phyloP scores from a whole-genome alignment of 306 rosid genomes.

The Herpetospermum pedunculosum region DNA sequence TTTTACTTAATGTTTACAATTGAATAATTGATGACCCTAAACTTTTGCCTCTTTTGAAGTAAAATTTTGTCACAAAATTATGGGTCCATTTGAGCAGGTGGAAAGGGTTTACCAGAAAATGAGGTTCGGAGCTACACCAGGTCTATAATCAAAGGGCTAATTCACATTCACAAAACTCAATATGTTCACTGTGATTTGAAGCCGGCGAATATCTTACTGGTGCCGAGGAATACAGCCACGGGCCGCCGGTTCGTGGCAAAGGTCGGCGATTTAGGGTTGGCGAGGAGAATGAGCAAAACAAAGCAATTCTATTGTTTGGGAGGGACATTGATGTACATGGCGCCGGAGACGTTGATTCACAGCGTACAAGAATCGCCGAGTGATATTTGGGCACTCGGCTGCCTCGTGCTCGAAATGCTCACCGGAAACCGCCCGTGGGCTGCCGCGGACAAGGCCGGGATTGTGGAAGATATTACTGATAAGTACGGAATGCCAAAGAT shows the following conservation, averaged over 20 bases:
- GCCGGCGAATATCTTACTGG: conserved; percentile 18
- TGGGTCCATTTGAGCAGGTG: too few species aligned
- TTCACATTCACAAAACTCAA: conserved; percentile 9
- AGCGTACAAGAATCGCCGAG: conserved; percentile 5
- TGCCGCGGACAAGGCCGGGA: background rate
- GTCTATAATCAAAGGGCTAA: conserved; percentile 16
- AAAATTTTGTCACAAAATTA: too few species aligned
- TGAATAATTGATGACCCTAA: too few species aligned
- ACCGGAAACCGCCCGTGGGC: conserved; percentile 10
- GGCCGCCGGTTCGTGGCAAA: conserved; percentile 9
- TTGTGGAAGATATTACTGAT: background rate
- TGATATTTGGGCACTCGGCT: conserved; percentile 28
- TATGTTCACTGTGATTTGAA: conserved; percentile 26
- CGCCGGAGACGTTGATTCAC: conserved; percentile 16
- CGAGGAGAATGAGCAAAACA: conserved; percentile 9
- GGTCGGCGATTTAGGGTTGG: conserved; percentile 22
- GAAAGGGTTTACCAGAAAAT: conserved; percentile 11
- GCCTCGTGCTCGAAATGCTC: conserved; percentile 21
- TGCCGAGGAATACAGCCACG: background rate
- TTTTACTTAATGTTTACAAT: too few species aligned
- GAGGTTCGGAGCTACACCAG: conserved; percentile 12
- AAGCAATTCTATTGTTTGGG: conserved; percentile 5
- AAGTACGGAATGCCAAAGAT: conserved; percentile 1
- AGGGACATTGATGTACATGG: conserved; percentile 20
- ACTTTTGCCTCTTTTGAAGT: too few species aligned